Evolutionary conservation across 805 yeast species (phyloP), one percentile per base, ranked within the genome.

Genomic region (Candida palmyrensis): DNA sequence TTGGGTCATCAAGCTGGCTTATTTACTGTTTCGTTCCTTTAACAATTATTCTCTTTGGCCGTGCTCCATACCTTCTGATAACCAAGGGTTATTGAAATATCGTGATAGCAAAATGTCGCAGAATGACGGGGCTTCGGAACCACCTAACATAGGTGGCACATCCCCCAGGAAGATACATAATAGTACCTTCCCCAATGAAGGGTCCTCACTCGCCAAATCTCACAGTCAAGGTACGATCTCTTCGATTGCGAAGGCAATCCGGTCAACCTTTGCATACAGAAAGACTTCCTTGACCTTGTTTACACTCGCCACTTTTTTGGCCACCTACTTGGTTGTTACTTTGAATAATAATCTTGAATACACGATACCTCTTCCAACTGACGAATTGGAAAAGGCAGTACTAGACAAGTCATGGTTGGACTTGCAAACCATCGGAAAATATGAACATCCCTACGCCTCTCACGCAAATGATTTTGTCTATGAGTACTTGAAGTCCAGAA

Each of bases 381-480:
- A 61, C 6, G 62, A 66, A 23, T 64, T 71, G 1, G 61, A 59
- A 25, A 42, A 48, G 5, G 46, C 59, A 5, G 33, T 63, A 2
- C 49, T 69, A 7, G 49, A 48, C 39, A 66, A 83, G 3, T 37
- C 66, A 11, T 89, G 96, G 96, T 40, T 57, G 2, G 84, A 81
- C 47, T 63, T 89, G 30, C 94, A 87, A 51, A 52, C 58, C 3
- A 79, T 89, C 8, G 82, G 92, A 0, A 47, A 59, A 20, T 51
- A 67, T 18, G 78, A 77, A 33, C 97, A 89, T 57, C 87, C 96
- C 1, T 89, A 82, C 55, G 75, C 77, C 16, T 80, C 95, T 0
- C 75, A 65, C 37, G 84, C 79, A 10, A 88, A 86, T 56, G 90
- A 82, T 53, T 65, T 63, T 19, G 87, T 88, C 10, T 90, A 82